phyloP scores from a whole-genome alignment of 2,329 filamentous ascomycete species.

The Tolypocladium cylindrosporum region DNA sequence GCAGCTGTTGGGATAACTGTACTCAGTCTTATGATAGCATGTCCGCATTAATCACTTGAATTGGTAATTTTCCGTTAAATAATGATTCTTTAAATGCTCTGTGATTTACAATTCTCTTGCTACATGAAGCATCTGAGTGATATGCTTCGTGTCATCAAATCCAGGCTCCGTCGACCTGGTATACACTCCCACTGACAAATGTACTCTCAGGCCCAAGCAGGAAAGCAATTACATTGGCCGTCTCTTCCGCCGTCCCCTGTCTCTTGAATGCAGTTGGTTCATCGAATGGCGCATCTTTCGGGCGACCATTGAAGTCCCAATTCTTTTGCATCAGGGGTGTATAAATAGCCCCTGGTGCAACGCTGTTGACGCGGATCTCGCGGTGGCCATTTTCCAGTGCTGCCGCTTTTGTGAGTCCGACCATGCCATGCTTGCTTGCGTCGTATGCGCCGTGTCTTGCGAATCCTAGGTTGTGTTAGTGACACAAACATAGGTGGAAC shows the following conservation, averaged over 20 bases:
- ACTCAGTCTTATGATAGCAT: too few species aligned
- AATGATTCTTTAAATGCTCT: too few species aligned
- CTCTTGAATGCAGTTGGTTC: conserved; percentile 30
- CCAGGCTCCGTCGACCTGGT: conserved; percentile 34
- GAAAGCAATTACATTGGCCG: conserved; percentile 35
- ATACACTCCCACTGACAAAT: conserved; percentile 34
- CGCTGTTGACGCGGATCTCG: conserved; percentile 32
- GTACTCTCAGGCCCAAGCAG: conserved; percentile 35
- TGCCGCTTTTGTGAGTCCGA: conserved; percentile 21
- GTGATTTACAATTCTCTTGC: too few species aligned
- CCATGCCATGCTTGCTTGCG: conserved; percentile 23
- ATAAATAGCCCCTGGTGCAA: conserved; percentile 35
- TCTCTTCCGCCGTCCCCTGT: conserved; percentile 36
- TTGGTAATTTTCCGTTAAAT: too few species aligned
- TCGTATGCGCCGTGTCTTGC: conserved; percentile 21
- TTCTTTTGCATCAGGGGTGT: conserved; percentile 37
- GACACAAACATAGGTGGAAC: too few species aligned
- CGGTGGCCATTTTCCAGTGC: conserved; percentile 25
- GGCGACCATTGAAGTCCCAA: conserved; percentile 21
- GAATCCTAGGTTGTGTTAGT: conserved; percentile 11
- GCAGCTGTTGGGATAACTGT: too few species aligned
- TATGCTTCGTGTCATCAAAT: conserved; percentile 10
- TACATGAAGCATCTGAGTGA: too few species aligned
- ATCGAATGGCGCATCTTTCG: conserved; percentile 29
- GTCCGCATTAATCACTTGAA: too few species aligned